Base-by-base conservation (phyloP, 192 early-diverging fungal genomes). In the Chytriomyces hyalinus region DNA sequence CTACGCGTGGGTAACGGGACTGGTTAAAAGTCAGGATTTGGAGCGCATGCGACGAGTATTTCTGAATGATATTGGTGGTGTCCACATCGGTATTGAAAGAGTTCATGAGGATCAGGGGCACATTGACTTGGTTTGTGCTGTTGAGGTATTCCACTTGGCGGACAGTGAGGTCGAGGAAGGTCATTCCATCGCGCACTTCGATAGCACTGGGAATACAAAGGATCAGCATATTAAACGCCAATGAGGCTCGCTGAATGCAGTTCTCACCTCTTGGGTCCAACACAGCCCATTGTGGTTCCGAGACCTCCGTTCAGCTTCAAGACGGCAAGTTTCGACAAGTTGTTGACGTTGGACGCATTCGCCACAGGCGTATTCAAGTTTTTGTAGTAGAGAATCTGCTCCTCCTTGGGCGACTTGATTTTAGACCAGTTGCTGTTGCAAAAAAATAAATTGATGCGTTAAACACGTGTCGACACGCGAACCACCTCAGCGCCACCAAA, bases 61-160 rank as follows among this genome's bases (percentile, higher is more conserved):
- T 99, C 91, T 98, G 98, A 78, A 98, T 94, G 84, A 99, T 96
- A 70, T 95, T 92, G 81, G 91, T 89, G 59, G 98, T 99, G 81
- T 99, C 98, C 15, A 93, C 92, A 82, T 99, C 97, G 5, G 98
- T 99, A 85, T 99, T 99, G 91, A 99, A 98, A n/a, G 98, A 99
- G 89, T 99, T 99, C 98, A 99, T 99, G 62, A 98, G 88, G 70
- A 99, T 97, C 77, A 98, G 91, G 5, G 98, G 98, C 8, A 99
- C 97, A 61, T 92, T 89, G 70, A 97, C 95, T 65, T 92, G 89
- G 82, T 96, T 89, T 28, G 90, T 85, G 65, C 89, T 90, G 89
- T 99, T 99, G 64, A 98, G 85, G 76, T 96, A 94, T 93, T 99
- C 96, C 78, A 99, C 96, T 82, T 99, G 98, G 77, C 96, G 94